These are phyloP conservation scores for Pichia insulana DNA, from an alignment of 805 yeast genomes.

Conservation along the genomic window DNA sequence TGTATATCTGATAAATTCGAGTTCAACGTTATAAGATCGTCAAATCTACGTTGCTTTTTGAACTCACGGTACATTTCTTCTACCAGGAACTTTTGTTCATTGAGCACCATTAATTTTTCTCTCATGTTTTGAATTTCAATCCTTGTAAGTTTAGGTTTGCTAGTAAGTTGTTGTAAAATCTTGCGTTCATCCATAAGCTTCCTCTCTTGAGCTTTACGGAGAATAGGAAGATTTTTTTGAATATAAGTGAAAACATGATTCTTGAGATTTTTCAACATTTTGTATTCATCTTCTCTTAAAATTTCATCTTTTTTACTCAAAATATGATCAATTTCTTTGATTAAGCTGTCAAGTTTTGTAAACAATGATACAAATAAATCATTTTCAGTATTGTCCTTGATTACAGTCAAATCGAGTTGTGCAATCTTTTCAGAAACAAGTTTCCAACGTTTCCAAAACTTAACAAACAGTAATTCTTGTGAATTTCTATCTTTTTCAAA, in stretches of 20 bases:
- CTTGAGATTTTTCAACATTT: constrained; percentile 46
- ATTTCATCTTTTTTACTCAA: background rate
- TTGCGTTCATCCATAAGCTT: constrained; percentile 13
- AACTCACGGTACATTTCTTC: constrained; percentile 53
- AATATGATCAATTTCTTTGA: constrained; percentile 30
- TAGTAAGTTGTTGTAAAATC: constrained; percentile 1
- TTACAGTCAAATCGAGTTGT: constrained; percentile 18
- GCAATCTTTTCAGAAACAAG: constrained; percentile 17
- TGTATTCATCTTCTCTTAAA: constrained; percentile 31
- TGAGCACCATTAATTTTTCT: constrained; percentile 76
- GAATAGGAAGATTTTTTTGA: constrained; percentile 56
- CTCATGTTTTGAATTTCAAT: constrained; percentile 49
- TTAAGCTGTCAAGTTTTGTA: constrained; percentile 39
- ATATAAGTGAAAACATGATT: constrained; percentile 49
- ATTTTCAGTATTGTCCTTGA: constrained; percentile 30
- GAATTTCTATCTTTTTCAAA: constrained; percentile 34
- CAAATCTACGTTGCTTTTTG: constrained; percentile 63
- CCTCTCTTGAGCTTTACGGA: constrained; percentile 48
- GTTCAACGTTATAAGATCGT: constrained; percentile 57
- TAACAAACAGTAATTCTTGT: constrained; percentile 28
- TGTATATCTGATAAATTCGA: constrained; percentile 51
- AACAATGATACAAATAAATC: constrained; percentile 28
- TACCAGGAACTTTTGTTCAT: constrained; percentile 73
- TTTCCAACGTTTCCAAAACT: constrained; percentile 27
- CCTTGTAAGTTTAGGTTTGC: constrained; percentile 31